Base-by-base conservation (phyloP, 768 basidiomycete species). In the Russula dissimulans region DNA sequence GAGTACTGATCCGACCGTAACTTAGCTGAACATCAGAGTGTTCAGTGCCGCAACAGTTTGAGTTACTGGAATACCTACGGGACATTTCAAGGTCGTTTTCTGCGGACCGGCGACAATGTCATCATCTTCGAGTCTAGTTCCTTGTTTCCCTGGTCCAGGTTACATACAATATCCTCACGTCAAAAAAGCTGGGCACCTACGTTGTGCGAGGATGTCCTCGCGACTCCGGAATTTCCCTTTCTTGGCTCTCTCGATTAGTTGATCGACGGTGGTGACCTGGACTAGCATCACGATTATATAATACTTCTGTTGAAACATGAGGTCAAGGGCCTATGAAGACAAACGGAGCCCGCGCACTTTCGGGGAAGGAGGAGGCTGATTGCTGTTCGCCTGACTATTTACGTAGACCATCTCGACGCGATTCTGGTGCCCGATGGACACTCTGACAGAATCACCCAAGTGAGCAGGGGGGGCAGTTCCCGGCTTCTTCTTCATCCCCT, bases 401-500 rank as follows among this genome's bases (percentile, higher is more conserved):
- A 94, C 87, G 70, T 93, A 94, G 3, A 92, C 82, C 81, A 94
- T 89, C 65, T 94, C 91, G 15, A 94, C 75, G 42, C 83, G 81
- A 69, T 91, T 93, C 39, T 75, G 73, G 46, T 77, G 71, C 60
- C 76, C 75, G 65, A 76, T 75, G 42, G 74, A 73, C 38, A 81
- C 66, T 57, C 76, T 71, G 17, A 78, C 69, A 45, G 71, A 65
- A 64, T 70, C 76, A 32, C 76, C 75, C 54, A 84, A 70, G 69
- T 93, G 87, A 1, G 91, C 86, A 6, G 93, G 93, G n/a, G 93
- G 91, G 1, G 92, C 90, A 45, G 91, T 95, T 3, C 93, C 93
- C 32, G 91, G 88, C 67, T 90, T 94, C 78, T 97, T 97, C 79
- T 97, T 97, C 70, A 95, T 74, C 5, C 94, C 94, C 71, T 92